Evolutionary conservation across 257 asterid species (phyloP).

Genomic region (Nicotiana sylvestris): DNA sequence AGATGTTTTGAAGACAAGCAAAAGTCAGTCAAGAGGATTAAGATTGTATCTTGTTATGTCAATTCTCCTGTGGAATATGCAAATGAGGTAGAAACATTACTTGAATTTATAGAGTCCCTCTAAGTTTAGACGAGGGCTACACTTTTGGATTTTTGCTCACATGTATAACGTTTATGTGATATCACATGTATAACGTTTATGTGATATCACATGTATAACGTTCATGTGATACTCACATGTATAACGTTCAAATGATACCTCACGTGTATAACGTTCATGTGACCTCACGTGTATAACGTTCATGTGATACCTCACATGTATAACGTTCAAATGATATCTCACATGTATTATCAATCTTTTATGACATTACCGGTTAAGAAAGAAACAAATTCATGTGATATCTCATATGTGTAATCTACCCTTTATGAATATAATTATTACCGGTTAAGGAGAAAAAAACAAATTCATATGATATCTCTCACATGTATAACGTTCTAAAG

Average conservation of each 20-base stretch:
- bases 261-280: too few species aligned
- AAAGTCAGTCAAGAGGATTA: background rate
- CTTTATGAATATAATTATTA: too few species aligned
- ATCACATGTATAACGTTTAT: too few species aligned
- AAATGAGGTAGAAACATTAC: background rate
- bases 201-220: background rate
- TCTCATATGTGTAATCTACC: background rate
- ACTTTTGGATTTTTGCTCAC: background rate
- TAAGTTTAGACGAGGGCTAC: background rate
- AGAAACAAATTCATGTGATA: background rate
- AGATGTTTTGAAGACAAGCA: background rate
- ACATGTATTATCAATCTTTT: too few species aligned
- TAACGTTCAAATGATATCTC: background rate
- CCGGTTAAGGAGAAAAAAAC: too few species aligned
- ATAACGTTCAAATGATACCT: too few species aligned
- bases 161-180: too few species aligned
- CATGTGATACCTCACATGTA: background rate
- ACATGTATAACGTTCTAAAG: background rate
- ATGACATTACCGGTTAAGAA: background rate
- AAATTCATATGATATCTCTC: too few species aligned
- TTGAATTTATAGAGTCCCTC: background rate
- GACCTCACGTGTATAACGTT: too few species aligned
- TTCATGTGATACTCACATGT: background rate
- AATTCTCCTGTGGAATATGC: background rate
- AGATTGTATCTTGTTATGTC: constrained; percentile 1